Evolutionary conservation across 331 rosid species (phyloP), one percentile per base, ranked within the genome.

Genomic region (Cydonia oblonga): DNA sequence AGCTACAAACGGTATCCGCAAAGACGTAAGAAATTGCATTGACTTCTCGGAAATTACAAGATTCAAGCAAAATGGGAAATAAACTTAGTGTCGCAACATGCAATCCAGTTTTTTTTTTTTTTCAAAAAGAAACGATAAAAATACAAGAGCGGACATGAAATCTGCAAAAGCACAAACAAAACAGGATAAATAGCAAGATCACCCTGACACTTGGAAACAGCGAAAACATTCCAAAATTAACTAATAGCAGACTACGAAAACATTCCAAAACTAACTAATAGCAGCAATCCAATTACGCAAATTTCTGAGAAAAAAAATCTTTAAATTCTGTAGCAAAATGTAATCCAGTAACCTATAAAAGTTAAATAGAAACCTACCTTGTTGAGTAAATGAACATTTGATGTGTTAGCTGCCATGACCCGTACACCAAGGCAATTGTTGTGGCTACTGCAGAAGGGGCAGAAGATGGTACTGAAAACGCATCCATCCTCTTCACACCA

Each of bases 401-500:
- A 82, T 74, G 85, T 77, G 78, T 90, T 59, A 54, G 92, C 84
- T 51, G 98, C 98, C 88, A 91, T 46, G 77, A 89, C 73, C 82
- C 81, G 91, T 70, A 89, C 95, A 25, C 98, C 98, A 62, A 93
- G 86, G 78, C 83, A 84, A 69, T 81, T 87, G 78, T 67, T 59
- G 63, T 69, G 38, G 28, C 59, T 78, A 70, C 63, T 66, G 83
- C 98, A 93, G 86, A 87, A 91, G 77, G 97, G 96, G 74, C 98
- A 93, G 78, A 85, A 81, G 66, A 91, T 69, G 63, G 83, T 53
- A 60, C 83, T 82, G 82, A 83, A 91, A 73, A 93, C 98, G 57
- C 95, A 91, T 46, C 98, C 98, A 79, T 90, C 98, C 79, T 89
- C 89, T 66, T 72, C 83, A 76, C 90, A 85, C 98, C 98, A 93